Evolutionary conservation across 2,329 filamentous ascomycete species (phyloP).

Genomic region (Diplodia corticola): DNA sequence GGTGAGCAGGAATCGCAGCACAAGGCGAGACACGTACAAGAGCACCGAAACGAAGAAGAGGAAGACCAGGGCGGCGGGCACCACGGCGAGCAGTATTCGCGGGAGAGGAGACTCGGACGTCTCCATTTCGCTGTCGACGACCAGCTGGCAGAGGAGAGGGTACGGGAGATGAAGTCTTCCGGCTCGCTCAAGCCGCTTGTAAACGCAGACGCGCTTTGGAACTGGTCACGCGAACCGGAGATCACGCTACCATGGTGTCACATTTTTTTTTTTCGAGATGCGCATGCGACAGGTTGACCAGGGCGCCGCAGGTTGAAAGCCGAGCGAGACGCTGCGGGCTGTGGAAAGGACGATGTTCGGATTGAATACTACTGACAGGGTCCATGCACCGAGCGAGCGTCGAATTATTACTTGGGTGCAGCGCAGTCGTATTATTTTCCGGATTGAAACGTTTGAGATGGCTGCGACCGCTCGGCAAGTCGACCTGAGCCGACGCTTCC

Average conservation of each 20-base stretch:
- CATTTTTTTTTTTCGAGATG: neutral
- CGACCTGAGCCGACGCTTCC: neutral
- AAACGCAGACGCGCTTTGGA: neutral
- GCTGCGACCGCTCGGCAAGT: neutral
- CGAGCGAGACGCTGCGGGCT: neutral
- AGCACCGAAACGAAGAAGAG: conserved; percentile 15
- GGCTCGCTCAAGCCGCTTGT: too few relatives aligned
- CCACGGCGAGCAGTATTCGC: neutral
- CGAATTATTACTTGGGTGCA: neutral
- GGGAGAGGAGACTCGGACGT: neutral
- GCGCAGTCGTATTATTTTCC: neutral
- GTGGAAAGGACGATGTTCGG: too few relatives aligned
- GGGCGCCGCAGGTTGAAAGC: neutral
- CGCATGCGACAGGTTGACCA: neutral
- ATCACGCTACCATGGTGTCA: conserved; percentile 11
- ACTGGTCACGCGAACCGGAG: neutral
- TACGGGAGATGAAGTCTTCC: too few relatives aligned
- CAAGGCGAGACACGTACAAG: neutral
- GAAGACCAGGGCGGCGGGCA: conserved; percentile 4
- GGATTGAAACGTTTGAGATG: neutral
- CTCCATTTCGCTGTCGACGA: neutral
- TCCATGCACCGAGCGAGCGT: neutral
- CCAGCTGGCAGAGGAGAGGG: neutral
- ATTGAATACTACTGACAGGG: too few relatives aligned
- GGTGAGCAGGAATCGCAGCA: neutral